Base-by-base conservation (phyloP, 1,139 yeast genomes). In the Suhomyces choctaworum region DNA sequence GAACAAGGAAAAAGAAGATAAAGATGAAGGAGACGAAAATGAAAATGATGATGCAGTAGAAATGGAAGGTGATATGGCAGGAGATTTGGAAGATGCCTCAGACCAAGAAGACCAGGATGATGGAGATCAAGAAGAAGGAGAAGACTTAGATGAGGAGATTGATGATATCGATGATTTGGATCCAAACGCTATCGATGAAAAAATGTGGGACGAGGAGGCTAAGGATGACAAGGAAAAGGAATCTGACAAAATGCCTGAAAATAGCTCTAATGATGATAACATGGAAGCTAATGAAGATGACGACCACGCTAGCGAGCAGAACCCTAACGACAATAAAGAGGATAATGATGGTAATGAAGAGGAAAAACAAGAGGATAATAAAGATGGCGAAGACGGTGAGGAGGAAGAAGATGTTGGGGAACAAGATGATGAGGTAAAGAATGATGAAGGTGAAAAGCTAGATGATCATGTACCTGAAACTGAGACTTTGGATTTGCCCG, bases 151-250 rank as follows among this genome's bases (percentile, higher is more conserved):
- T 51, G 97, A 92, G 49, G 94, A 89, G 53, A 73, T 90, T 36
- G 97, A 94, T 46, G 88, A 89, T 50, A 69, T 90, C 26, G 96
- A 89, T 56, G 94, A 88, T 38, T 70, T 85, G 41, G 97, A 92
- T 69, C 96, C 96, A 2, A 87, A 90, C 60, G 96, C 96, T 5
- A 79, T 92, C 32, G 98, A 94, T 58, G 98, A 94, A 50, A 92
- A 92, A 65, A 87, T 92, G 96, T 92, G 98, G 98, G 95, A 92
- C 52, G 97, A 89, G 53, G 89, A 90, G 57, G 85, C 85, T 10
- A 76, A 80, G 37, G 90, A 85, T 9, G 80, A 80, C 37, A 81
- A 83, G 52, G 88, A 83, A 51, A 82, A 83, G 52, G 83, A 82
- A 31, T 75, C 88, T 13, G 89, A 85, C 22, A 70, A 77, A 37